phyloP scores from a whole-genome alignment of 768 basidiomycete genomes.

The Agrocybe praecox region DNA sequence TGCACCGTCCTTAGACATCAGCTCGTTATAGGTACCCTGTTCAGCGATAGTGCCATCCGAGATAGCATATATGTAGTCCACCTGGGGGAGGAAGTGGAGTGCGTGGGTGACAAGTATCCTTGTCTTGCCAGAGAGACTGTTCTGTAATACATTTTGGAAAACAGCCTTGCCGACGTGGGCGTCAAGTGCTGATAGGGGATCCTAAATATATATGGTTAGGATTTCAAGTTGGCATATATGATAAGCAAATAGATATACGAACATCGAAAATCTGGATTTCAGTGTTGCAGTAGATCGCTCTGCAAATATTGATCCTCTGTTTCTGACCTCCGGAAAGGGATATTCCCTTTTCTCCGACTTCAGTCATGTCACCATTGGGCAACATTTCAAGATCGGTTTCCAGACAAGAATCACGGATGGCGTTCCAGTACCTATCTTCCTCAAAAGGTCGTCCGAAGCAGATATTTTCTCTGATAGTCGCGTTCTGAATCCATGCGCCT shows the following conservation, averaged over 20 bases:
- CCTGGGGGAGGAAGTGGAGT: conserved; percentile 84
- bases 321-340: conserved; percentile 82
- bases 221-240: not conserved
- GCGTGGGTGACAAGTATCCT: conserved; percentile 91
- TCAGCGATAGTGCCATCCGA: conserved; percentile 79
- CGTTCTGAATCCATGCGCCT: conserved; percentile 90
- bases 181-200: conserved; percentile 89
- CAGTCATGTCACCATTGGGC: conserved; percentile 76
- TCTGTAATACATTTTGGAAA: conserved; percentile 81
- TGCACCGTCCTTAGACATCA: conserved; percentile 63
- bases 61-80: conserved; percentile 84
- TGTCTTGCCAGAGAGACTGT: conserved; percentile 67
- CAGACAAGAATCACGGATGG: conserved; percentile 75
- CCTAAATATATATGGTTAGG: conserved; percentile 35
- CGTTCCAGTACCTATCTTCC: conserved; percentile 81
- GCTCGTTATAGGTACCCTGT: conserved; percentile 74
- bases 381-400: conserved; percentile 81
- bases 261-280: conserved; percentile 88
- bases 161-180: conserved; percentile 90
- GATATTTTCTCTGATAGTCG: conserved; percentile 88
- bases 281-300: conserved; percentile 84
- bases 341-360: conserved; percentile 67
- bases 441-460: conserved; percentile 87
- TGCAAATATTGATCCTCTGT: conserved; percentile 84
- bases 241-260: conserved; percentile 2